Evolutionary conservation across 2,329 filamentous ascomycete species (phyloP).

Genomic region (Stenocarpella maydis): DNA sequence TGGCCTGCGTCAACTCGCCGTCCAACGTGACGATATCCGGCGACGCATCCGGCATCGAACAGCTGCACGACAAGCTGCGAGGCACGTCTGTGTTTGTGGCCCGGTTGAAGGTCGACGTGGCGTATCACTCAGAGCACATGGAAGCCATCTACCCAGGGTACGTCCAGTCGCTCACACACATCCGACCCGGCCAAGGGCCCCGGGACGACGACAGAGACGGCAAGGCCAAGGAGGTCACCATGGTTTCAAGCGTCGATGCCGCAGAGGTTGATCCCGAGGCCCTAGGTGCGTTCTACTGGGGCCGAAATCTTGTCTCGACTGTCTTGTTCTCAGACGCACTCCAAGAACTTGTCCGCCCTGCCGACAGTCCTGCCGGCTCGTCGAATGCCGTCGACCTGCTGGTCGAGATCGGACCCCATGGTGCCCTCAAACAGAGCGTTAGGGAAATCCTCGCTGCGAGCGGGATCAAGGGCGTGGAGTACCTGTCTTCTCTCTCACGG

Average conservation of each 20-base stretch:
- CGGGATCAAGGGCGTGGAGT: conserved; percentile 39
- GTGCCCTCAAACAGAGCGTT: conserved; percentile 43
- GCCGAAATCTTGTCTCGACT: conserved; percentile 30
- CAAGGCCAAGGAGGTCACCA: no score
- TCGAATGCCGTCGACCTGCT: conserved; percentile 45
- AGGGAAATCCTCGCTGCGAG: conserved; percentile 42
- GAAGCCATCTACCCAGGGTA: no score
- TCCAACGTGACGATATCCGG: conserved; percentile 48
- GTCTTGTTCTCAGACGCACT: conserved; percentile 31
- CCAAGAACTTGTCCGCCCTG: conserved; percentile 26
- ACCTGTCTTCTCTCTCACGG: conserved; percentile 58
- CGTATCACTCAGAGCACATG: conserved; percentile 29
- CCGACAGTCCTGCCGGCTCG: no score
- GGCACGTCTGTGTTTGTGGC: conserved; percentile 42
- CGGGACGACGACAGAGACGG: no score
- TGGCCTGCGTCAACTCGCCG: conserved; percentile 38
- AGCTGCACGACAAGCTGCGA: conserved; percentile 36
- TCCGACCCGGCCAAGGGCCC: no score
- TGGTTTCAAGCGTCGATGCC: no score
- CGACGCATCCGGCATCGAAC: conserved; percentile 40
- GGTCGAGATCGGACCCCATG: conserved; percentile 43
- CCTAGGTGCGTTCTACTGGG: conserved; percentile 40
- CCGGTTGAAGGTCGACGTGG: conserved; percentile 35
- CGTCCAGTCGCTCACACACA: no score
- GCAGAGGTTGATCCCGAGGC: no score